Percentiles rank a stretch among this genome's conserved stretches.
Conservation (phyloP, 2,329 filamentous ascomycete genomes). For the Scedosporium boydii region DNA sequence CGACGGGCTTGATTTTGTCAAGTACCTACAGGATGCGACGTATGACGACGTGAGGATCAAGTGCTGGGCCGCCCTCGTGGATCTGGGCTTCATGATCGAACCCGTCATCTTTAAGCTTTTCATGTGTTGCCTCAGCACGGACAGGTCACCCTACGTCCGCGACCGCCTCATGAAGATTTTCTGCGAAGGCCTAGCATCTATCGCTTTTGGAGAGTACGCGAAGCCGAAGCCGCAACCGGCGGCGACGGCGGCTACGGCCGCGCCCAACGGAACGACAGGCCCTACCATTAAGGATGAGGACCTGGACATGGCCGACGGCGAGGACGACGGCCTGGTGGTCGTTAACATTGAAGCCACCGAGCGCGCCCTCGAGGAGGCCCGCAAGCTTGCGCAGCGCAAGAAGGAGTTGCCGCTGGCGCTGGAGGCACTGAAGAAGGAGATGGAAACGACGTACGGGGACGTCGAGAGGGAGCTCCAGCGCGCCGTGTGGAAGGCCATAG, state of each 20-base stretch:
- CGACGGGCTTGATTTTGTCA: slow-evolving; percentile 46
- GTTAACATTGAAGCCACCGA: slow-evolving; percentile 27
- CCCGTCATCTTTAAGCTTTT: slow-evolving; percentile 46
- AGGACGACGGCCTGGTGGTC: slow-evolving; percentile 26
- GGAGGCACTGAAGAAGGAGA: slow-evolving; percentile 31
- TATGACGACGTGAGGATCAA: slow-evolving; percentile 55
- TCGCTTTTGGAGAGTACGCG: slow-evolving; percentile 53
- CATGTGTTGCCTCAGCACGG: slow-evolving; percentile 48
- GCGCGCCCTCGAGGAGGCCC: slow-evolving; percentile 48
- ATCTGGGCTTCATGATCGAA: slow-evolving; percentile 51
- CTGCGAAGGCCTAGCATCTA: slow-evolving; percentile 48
- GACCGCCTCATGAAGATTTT: slow-evolving; percentile 50
- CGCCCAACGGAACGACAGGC: not conserved
- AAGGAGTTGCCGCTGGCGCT: slow-evolving; percentile 51
- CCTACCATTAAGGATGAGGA: slow-evolving; percentile 21
- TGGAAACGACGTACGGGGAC: slow-evolving; percentile 30
- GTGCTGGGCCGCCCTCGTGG: slow-evolving; percentile 53
- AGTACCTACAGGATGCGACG: slow-evolving; percentile 57
- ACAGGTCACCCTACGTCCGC: slow-evolving; percentile 54
- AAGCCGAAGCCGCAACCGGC: slow-evolving; percentile 22
- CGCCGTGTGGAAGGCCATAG: slow-evolving; percentile 32
- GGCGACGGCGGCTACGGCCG: slow-evolving; percentile 5
- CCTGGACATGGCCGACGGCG: slow-evolving; percentile 17
- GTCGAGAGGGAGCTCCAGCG: slow-evolving; percentile 29
- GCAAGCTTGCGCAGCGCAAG: slow-evolving; percentile 53